Evolutionary conservation across 768 basidiomycete genomes (phyloP).

Genomic region (Naematelia aurantialba): DNA sequence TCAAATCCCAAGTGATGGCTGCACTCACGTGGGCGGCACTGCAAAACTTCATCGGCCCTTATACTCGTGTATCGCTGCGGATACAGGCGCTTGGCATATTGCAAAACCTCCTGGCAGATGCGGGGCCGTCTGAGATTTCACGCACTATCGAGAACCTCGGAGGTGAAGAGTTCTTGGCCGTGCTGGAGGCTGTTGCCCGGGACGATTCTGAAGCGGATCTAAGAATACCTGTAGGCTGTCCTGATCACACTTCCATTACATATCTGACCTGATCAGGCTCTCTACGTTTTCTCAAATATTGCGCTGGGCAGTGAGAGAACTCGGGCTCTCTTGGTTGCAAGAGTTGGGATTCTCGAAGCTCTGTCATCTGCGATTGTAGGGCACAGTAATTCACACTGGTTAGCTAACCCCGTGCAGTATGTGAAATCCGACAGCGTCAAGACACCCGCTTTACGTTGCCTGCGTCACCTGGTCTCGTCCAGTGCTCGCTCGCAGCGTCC

Average conservation of each 20-base stretch:
- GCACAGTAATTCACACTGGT: not conserved
- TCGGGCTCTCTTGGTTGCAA: conserved; percentile 19
- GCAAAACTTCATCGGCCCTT: conserved; percentile 27
- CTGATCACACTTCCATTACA: not conserved
- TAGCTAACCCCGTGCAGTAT: conserved; percentile 21
- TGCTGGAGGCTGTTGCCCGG: conserved; percentile 16
- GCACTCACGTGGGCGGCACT: conserved; percentile 65
- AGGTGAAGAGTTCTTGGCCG: conserved; percentile 23
- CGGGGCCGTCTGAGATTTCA: conserved; percentile 23
- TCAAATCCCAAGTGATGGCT: conserved; percentile 66
- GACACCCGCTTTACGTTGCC: conserved; percentile 23
- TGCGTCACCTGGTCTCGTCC: conserved; percentile 37
- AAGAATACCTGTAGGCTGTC: conserved; percentile 23
- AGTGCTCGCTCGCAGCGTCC: conserved; percentile 29
- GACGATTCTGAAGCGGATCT: conserved; percentile 23
- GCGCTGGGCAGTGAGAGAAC: conserved; percentile 35
- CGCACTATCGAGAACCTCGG: conserved; percentile 26
- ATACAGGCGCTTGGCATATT: conserved; percentile 32
- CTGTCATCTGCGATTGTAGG: conserved; percentile 36
- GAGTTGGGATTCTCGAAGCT: conserved; percentile 29
- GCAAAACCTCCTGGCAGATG: conserved; percentile 40
- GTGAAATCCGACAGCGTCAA: conserved; percentile 24
- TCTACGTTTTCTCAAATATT: conserved; percentile 34
- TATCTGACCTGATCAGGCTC: conserved; percentile 8
- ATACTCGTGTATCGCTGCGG: conserved; percentile 16